Evolutionary conservation across 306 rosid species (phyloP).

Genomic region (Prunus kanzakura): DNA sequence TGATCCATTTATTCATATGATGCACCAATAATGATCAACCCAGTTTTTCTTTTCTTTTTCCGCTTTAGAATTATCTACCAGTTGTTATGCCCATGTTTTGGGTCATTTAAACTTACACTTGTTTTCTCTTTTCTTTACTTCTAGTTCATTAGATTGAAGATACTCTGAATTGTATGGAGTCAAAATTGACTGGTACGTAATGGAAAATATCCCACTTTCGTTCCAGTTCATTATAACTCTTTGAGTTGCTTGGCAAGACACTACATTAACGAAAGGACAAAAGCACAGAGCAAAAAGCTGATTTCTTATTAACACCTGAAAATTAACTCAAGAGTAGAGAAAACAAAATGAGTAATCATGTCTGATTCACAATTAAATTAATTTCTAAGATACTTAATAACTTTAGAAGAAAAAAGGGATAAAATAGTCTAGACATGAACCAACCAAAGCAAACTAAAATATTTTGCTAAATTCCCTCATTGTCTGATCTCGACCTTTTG

Average conservation of each 20-base stretch:
- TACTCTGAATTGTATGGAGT: too few species aligned
- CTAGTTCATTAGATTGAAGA: too few species aligned
- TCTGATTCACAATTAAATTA: slow-evolving; percentile 2
- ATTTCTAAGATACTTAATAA: background rate
- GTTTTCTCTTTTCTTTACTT: too few species aligned
- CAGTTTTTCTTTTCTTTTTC: too few species aligned
- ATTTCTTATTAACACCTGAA: background rate
- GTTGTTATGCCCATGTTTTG: too few species aligned
- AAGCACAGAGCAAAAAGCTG: background rate
- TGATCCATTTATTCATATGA: too few species aligned
- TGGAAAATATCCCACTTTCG: too few species aligned
- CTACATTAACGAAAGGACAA: background rate
- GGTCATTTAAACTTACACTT: too few species aligned
- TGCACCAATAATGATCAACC: too few species aligned
- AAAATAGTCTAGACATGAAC: background rate
- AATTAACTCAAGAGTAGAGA: background rate
- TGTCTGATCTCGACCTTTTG: slow-evolving; percentile 28
- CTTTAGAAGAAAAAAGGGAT: background rate
- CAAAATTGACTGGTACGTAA: too few species aligned
- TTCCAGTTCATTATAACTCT: too few species aligned
- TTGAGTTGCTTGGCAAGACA: background rate
- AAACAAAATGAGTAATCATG: background rate
- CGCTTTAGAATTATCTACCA: too few species aligned
- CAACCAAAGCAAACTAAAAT: slow-evolving; percentile 11
- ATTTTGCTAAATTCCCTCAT: slow-evolving; percentile 1